Conservation (phyloP, 148 eudicot species). For the Selenicereus undatus region DNA sequence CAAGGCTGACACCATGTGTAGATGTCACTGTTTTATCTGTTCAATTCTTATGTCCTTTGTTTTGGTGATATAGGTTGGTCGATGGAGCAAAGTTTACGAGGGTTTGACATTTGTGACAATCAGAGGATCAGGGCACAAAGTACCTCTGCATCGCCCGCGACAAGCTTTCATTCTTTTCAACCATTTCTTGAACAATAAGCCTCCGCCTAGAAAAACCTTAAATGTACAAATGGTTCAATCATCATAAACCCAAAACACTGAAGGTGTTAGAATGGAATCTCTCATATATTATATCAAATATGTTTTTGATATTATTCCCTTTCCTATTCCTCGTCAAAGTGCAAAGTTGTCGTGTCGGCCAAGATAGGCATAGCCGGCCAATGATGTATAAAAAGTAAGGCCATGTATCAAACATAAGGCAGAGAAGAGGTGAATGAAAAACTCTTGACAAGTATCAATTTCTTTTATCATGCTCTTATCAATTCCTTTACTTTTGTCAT, state of each 20-base stretch:
- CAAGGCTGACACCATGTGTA: not conserved
- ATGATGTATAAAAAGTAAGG: too few species aligned
- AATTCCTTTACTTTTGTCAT: too few species aligned
- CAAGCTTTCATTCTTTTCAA: constrained; percentile 76
- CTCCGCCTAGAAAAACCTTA: constrained; percentile 39
- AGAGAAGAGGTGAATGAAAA: too few species aligned
- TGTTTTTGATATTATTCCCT: too few species aligned
- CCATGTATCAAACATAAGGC: too few species aligned
- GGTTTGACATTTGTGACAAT: constrained; percentile 80
- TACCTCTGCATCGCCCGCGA: constrained; percentile 85
- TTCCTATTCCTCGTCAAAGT: too few species aligned
- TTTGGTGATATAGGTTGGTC: constrained; percentile 56
- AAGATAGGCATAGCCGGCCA: too few species aligned
- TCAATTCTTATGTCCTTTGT: not conserved
- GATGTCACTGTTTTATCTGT: not conserved
- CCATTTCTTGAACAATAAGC: constrained; percentile 62
- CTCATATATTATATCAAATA: too few species aligned
- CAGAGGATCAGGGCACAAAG: constrained; percentile 91
- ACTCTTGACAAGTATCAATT: too few species aligned
- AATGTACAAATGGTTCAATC: not conserved
- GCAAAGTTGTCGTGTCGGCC: too few species aligned
- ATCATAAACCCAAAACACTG: not conserved
- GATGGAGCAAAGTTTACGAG: constrained; percentile 90
- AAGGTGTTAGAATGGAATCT: too few species aligned
- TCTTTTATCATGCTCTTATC: too few species aligned